Percentiles rank a stretch among this genome's conserved stretches.
phyloP scores from a whole-genome alignment of 805 yeast genomes.

The Hemisphaericaspora nanyangensis region DNA sequence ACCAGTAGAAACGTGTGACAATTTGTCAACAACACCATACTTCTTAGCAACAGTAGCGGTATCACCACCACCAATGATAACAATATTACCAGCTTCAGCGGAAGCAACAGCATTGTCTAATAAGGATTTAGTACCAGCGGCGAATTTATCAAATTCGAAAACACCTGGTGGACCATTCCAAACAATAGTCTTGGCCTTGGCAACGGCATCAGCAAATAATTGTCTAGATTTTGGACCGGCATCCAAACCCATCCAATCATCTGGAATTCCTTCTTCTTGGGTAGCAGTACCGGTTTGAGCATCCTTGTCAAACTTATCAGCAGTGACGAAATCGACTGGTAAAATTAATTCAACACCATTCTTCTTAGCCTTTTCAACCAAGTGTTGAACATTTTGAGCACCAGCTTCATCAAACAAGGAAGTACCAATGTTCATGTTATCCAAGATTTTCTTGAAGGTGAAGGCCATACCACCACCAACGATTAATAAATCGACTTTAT shows the following conservation, averaged over 20 bases:
- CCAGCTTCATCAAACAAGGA: constrained; percentile 93
- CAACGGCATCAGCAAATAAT: constrained; percentile 77
- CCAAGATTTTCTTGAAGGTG: constrained; percentile 94
- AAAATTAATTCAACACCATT: constrained; percentile 89
- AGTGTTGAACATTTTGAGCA: constrained; percentile 88
- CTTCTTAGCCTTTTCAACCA: constrained; percentile 94
- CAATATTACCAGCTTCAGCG: constrained; percentile 84
- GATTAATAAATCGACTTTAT: constrained; percentile 91
- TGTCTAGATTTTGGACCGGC: constrained; percentile 86
- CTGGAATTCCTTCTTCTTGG: constrained; percentile 90
- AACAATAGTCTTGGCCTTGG: constrained; percentile 93
- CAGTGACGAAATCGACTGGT: constrained; percentile 95
- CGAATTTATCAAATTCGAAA: constrained; percentile 91
- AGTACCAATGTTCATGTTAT: constrained; percentile 82
- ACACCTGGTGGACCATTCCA: constrained; percentile 99
- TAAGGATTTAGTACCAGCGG: constrained; percentile 86
- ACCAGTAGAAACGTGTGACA: constrained; percentile 98
- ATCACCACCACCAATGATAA: constrained; percentile 99
- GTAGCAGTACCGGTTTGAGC: constrained; percentile 84
- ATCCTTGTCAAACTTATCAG: constrained; percentile 89
- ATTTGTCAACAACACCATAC: constrained; percentile 92
- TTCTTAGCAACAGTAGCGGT: constrained; percentile 99
- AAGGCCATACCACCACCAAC: constrained; percentile 99
- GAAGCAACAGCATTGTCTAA: constrained; percentile 86
- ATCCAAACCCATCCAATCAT: constrained; percentile 93